Evolutionary conservation across 2,329 filamentous ascomycete species (phyloP), one percentile per base, ranked within the genome.

Genomic region (Apiospora sp.): DNA sequence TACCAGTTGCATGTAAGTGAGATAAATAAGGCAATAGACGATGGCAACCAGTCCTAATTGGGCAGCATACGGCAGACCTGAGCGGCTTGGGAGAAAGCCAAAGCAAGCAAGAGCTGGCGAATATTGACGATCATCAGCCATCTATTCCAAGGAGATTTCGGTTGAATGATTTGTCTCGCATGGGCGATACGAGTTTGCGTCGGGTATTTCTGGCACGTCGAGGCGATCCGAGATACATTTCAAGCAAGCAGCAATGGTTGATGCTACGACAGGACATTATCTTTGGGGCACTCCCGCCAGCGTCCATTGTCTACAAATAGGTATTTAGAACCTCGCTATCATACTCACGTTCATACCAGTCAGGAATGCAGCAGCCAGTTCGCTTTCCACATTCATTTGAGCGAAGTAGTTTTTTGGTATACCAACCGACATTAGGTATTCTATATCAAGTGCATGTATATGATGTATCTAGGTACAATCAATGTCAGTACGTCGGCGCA

Each of bases 21-120:
- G 43, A 46, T 30, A 69, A 48, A 75, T 76, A 73, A 75, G 64
- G 68, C 27, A 69, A 75, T 71, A 67, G 70, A 68, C 68, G 72
- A 48, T 68, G 73, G 73, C 51, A 71, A 75, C 69, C 72, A 73
- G 71, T 73, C 74, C 69, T 64, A 71, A 58, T 49, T 48, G 68
- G 71, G 44, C 70, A 41, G 44, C 30, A 41, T 41, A 13, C 58
- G 58, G 58, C 30, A 64, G 22, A 64, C 58, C 58, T 48, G 71
- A 64, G 71, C 27, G 51, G 71, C 5, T 67, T 67, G 71, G 70
- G 16, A 67, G 71, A 73, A 68, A 67, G 49, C 54, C 69, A 70
- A 70, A 41, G 58, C 58, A 41, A 64, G 58, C 58, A 41, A 41
- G 58, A 64, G 22, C 58, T 64, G 58, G 58, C 58, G 58, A 64